These are phyloP conservation scores for Blastobotrys chiropterorum DNA, from an alignment of 805 yeast species.

Conservation along the genomic window DNA sequence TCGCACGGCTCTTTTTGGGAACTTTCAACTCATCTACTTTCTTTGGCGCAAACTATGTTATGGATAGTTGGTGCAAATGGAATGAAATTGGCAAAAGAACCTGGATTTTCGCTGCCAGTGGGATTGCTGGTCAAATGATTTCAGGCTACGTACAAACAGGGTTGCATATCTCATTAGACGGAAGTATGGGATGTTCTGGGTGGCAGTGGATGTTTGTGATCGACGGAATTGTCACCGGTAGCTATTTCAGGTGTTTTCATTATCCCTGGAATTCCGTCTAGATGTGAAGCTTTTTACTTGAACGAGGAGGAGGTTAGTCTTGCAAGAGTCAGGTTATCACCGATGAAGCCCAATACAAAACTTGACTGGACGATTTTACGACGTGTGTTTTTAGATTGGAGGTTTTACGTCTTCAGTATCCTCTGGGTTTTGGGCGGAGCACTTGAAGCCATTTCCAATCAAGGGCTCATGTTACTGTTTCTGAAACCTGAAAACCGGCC, in stretches of 20 bases:
- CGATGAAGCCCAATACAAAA: not conserved
- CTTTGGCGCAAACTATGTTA: slow-evolving; percentile 24
- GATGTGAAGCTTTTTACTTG: not conserved
- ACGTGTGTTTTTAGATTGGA: not conserved
- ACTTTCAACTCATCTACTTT: slow-evolving; percentile 26
- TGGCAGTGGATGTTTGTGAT: slow-evolving; percentile 19
- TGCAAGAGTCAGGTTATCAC: not conserved
- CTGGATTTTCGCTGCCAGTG: slow-evolving; percentile 33
- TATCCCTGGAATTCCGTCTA: slow-evolving; percentile 12
- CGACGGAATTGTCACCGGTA: slow-evolving; percentile 15
- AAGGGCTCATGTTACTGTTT: not conserved
- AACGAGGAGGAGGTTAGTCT: not conserved
- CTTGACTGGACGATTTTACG: not conserved
- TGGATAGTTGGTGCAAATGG: slow-evolving; percentile 36
- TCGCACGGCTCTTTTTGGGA: slow-evolving; percentile 20
- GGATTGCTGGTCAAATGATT: slow-evolving; percentile 36
- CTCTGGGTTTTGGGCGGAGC: not conserved
- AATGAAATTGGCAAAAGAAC: slow-evolving; percentile 37
- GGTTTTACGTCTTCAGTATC: slow-evolving; percentile 1
- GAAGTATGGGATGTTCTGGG: slow-evolving; percentile 38
- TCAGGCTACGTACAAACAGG: slow-evolving; percentile 40
- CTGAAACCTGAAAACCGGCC: not conserved
- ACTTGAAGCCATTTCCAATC: not conserved
- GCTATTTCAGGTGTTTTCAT: slow-evolving; percentile 13
- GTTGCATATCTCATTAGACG: slow-evolving; percentile 35